Evolutionary conservation across 2,329 filamentous ascomycete species (phyloP), one percentile per base, ranked within the genome.

Genomic region (Emmonsia crescens): DNA sequence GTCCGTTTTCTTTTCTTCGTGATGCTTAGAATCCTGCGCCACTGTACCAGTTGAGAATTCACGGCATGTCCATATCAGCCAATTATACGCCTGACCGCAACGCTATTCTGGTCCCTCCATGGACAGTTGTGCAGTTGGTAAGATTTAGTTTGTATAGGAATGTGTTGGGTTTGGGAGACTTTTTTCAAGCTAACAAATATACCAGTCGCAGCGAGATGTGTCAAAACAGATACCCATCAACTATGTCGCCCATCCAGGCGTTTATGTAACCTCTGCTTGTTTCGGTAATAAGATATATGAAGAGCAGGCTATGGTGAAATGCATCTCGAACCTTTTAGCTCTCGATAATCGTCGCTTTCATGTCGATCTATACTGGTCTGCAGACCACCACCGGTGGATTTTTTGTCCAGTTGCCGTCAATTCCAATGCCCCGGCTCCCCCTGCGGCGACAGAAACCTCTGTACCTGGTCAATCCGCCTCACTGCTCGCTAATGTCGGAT

Each of bases 321-420:
- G 85, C 71, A 74, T 88, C 42, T 86, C 84, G 4, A 86, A 87
- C 69, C 75, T 88, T 0, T 74, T 88, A 33, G 79, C 80, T 0
- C 73, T 80, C n/a, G 83, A 83, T 5, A 86, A 84, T 66, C 77
- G 80, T 46, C 78, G 82, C 52, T 77, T 87, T 54, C 73, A 82
- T 51, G 72, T 86, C 33, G 85, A 88, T 69, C 66, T 86, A 14
- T 88, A 85, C 68, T 88, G 85, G 85, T 85, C 87, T 65, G 68
- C 78, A 29, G 76, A 73, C 36, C 77, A 79, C 33, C 72, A 72
- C 38, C 69, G 76, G 48, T 88, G 85, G 83, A 82, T 77, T 57
- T 77, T 88, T 21, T 88, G 85, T 69, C 85, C 85, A 0, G 82
- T 82, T 2, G 71, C 79, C 54, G 75, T 85, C 59, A 79, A 80